phyloP scores from a whole-genome alignment of 129 eudicot genomes.

The Flaveria brownii region DNA sequence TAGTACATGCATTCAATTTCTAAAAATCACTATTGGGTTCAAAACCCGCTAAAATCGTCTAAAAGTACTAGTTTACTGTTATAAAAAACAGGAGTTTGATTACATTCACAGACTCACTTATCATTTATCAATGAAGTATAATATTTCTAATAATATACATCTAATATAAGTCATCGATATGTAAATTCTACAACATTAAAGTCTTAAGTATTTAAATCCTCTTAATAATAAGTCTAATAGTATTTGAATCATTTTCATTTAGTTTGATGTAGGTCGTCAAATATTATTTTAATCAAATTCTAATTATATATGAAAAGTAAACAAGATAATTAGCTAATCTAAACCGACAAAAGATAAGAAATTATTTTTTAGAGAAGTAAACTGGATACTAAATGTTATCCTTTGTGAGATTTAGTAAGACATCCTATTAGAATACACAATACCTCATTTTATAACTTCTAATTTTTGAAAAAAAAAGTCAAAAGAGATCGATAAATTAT shows the following conservation, averaged over 20 bases:
- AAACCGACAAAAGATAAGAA: not conserved
- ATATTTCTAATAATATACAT: too few relatives aligned
- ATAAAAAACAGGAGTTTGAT: too few relatives aligned
- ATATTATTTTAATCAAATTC: not conserved
- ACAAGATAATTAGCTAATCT: not conserved
- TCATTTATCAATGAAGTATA: too few relatives aligned
- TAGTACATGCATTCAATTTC: too few relatives aligned
- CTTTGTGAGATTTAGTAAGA: slow-evolving; percentile 22
- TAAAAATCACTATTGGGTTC: too few relatives aligned
- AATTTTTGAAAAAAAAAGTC: slow-evolving; percentile 3
- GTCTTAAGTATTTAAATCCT: not conserved
- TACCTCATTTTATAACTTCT: slow-evolving; percentile 7
- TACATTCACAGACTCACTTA: too few relatives aligned
- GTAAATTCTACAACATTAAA: not conserved
- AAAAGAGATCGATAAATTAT: slow-evolving; percentile 24
- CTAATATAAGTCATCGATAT: too few relatives aligned
- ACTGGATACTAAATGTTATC: not conserved
- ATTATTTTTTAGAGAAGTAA: not conserved
- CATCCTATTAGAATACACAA: slow-evolving; percentile 5
- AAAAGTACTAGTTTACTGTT: too few relatives aligned
- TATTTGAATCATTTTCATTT: not conserved
- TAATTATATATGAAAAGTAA: not conserved
- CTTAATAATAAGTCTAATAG: not conserved
- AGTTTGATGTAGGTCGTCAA: not conserved
- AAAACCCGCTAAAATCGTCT: too few relatives aligned